These are phyloP conservation scores for Pythium chondricola DNA, from an alignment of 352 stramenopile species.

Conservation along the genomic window DNA sequence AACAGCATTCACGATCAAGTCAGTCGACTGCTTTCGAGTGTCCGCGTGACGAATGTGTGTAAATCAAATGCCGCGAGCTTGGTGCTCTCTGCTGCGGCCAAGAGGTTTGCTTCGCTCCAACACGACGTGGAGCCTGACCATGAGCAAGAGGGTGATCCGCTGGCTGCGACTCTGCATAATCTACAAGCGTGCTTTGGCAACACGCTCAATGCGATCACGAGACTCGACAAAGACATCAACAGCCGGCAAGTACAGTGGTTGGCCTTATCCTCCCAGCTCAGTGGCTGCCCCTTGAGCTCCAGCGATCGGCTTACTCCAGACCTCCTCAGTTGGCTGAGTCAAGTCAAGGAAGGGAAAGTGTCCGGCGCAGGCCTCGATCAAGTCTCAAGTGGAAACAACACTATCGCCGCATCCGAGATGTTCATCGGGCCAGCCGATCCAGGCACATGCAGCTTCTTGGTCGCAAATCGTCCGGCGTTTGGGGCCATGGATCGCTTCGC, in stretches of 20 bases:
- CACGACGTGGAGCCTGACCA: slow-evolving; percentile 8
- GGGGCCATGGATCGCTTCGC: slow-evolving; percentile 28
- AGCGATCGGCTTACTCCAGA: slow-evolving; percentile 33
- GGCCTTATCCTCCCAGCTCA: slow-evolving; percentile 60
- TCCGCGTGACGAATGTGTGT: no score
- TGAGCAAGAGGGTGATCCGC: slow-evolving; percentile 15
- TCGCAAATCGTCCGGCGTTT: slow-evolving; percentile 28
- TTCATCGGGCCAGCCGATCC: slow-evolving; percentile 27
- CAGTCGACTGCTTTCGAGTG: slow-evolving; percentile 25
- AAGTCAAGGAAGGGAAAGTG: slow-evolving; percentile 75
- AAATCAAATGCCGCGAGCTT: not conserved
- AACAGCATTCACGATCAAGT: slow-evolving; percentile 46
- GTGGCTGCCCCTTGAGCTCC: slow-evolving; percentile 44
- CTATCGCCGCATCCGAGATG: slow-evolving; percentile 16
- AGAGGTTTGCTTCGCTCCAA: not conserved
- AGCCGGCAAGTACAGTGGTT: slow-evolving; percentile 57
- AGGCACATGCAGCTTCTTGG: slow-evolving; percentile 33
- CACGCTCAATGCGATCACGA: slow-evolving; percentile 17
- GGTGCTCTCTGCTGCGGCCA: not conserved
- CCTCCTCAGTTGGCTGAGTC: slow-evolving; percentile 65
- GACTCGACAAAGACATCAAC: slow-evolving; percentile 25
- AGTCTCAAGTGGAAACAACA: not conserved
- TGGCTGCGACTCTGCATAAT: slow-evolving; percentile 6
- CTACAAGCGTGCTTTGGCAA: slow-evolving; percentile 20
- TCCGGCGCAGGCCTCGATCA: slow-evolving; percentile 56